Conservation (phyloP, 2,329 filamentous ascomycete species). For the Nigrospora oryzae region DNA sequence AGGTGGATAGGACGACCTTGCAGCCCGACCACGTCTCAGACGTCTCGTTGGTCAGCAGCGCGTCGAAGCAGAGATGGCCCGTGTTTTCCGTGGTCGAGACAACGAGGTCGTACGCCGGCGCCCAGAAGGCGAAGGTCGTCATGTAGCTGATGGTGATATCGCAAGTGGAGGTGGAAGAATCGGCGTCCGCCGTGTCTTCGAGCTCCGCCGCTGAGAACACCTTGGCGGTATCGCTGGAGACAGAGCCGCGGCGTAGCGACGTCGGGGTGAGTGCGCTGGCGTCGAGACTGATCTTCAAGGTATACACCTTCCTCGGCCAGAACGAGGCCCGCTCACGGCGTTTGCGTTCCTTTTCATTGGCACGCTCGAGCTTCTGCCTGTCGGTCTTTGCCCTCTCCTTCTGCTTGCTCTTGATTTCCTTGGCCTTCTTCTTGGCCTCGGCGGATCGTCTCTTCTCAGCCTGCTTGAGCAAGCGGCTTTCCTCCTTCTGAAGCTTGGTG, state of each 20-base stretch:
- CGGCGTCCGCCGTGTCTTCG: slow-evolving; percentile 7
- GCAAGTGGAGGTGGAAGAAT: slow-evolving; percentile 20
- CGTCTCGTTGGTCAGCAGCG: slow-evolving; percentile 52
- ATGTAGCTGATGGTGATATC: slow-evolving; percentile 51
- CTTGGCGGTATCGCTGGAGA: slow-evolving; percentile 41
- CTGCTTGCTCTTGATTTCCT: slow-evolving; percentile 16
- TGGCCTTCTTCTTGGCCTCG: slow-evolving; percentile 12
- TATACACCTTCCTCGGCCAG: slow-evolving; percentile 42
- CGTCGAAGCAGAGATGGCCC: slow-evolving; percentile 51
- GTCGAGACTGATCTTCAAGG: slow-evolving; percentile 42
- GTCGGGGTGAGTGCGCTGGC: slow-evolving; percentile 29
- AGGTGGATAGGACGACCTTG: slow-evolving; percentile 54
- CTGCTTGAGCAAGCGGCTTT: slow-evolving; percentile 17
- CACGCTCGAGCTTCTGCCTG: slow-evolving; percentile 25
- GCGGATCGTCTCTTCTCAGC: slow-evolving; percentile 14
- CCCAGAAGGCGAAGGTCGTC: slow-evolving; percentile 49
- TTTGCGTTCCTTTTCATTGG: slow-evolving; percentile 34
- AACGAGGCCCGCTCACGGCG: slow-evolving; percentile 33
- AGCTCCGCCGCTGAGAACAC: slow-evolving; percentile 24
- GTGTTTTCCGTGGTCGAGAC: slow-evolving; percentile 47
- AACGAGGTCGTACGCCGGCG: slow-evolving; percentile 52
- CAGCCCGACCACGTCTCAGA: slow-evolving; percentile 56
- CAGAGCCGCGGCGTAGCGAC: slow-evolving; percentile 40
- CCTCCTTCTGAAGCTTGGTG: slow-evolving; percentile 20
- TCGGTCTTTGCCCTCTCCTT: slow-evolving; percentile 26